Percentiles rank a stretch among this genome's conserved stretches.
phyloP scores from a whole-genome alignment of 495 filamentous ascomycete genomes.

The Bacidia rubella region DNA sequence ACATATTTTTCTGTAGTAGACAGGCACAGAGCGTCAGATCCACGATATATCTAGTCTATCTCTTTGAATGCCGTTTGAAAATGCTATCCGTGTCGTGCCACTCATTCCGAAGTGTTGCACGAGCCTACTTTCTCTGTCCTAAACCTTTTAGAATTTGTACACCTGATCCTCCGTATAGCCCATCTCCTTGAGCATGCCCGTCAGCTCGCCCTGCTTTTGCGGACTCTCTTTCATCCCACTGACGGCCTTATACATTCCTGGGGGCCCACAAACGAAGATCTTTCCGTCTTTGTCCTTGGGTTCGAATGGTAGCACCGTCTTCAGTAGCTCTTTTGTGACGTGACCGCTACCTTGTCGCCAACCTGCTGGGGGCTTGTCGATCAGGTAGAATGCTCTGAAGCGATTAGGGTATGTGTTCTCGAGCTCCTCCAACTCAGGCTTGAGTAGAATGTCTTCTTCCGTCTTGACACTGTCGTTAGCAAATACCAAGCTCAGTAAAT shows the following conservation, averaged over 20 bases:
- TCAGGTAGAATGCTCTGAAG: slow-evolving; percentile 46
- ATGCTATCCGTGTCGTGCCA: no score
- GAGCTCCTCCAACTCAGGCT: slow-evolving; percentile 38
- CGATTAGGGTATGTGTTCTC: slow-evolving; percentile 40
- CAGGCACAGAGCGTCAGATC: no score
- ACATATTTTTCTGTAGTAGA: no score
- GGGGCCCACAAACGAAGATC: slow-evolving; percentile 62
- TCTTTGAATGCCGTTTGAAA: no score
- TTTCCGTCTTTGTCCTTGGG: slow-evolving; percentile 44
- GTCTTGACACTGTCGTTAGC: slow-evolving; percentile 14
- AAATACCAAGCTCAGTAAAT: neutral
- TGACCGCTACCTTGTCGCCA: slow-evolving; percentile 33
- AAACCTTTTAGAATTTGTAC: slow-evolving; percentile 70
- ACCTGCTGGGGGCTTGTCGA: slow-evolving; percentile 33
- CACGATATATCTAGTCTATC: no score
- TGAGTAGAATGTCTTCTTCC: slow-evolving; percentile 46
- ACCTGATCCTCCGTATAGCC: slow-evolving; percentile 91
- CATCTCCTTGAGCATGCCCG: slow-evolving; percentile 72
- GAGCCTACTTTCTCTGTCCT: no score
- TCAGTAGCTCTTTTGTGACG: slow-evolving; percentile 42
- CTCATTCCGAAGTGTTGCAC: no score
- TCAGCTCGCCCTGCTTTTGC: slow-evolving; percentile 80
- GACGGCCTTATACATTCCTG: slow-evolving; percentile 84
- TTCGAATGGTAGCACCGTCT: slow-evolving; percentile 28
- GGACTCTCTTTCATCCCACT: slow-evolving; percentile 81